A percentile compares a stretch with the other conserved stretches of the same genome.
Conservation (phyloP, 371 early-diverging fungal genomes). For the Entomophthora muscae region DNA sequence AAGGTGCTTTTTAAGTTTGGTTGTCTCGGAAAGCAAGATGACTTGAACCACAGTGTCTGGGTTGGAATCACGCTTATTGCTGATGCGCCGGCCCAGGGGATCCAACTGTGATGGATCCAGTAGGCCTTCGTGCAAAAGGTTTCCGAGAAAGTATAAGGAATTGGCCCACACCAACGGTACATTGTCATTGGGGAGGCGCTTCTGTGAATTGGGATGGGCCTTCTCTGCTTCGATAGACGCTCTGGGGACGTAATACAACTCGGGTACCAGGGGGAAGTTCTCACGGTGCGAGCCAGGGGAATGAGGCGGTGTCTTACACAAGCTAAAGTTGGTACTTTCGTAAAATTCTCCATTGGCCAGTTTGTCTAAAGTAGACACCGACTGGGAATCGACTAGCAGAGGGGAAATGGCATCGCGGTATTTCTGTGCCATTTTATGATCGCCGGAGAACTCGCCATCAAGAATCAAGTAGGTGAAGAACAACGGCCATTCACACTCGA, state of each 20-base stretch:
- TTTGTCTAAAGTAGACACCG: conserved; percentile 21
- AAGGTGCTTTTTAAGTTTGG: conserved; percentile 44
- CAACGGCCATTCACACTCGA: conserved; percentile 85
- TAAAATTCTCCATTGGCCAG: conserved; percentile 3
- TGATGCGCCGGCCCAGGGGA: conserved; percentile 63
- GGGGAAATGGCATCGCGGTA: conserved; percentile 48
- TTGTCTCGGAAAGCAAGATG: conserved; percentile 57
- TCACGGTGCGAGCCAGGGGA: conserved; percentile 14
- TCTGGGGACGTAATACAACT: conserved; percentile 64
- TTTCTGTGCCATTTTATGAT: conserved; percentile 44
- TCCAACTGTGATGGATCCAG: conserved; percentile 65
- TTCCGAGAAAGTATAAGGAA: conserved; percentile 60
- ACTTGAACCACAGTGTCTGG: conserved; percentile 54
- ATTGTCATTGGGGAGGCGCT: conserved; percentile 70
- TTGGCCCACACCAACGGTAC: conserved; percentile 84
- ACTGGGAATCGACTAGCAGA: conserved; percentile 44
- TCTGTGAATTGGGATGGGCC: conserved; percentile 47
- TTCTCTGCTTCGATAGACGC: conserved; percentile 58
- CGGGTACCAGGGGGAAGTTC: conserved; percentile 42
- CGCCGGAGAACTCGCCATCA: conserved; percentile 58
- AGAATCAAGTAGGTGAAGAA: conserved; percentile 80
- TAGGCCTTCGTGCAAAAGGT: conserved; percentile 56
- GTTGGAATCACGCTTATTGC: conserved; percentile 21
- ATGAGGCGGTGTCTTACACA: conserved; percentile 17
- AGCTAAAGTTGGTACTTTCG: conserved; percentile 14